These are phyloP conservation scores for Remersonia thermophila DNA, from an alignment of 2,329 filamentous ascomycete genomes.

Conservation along the genomic window DNA sequence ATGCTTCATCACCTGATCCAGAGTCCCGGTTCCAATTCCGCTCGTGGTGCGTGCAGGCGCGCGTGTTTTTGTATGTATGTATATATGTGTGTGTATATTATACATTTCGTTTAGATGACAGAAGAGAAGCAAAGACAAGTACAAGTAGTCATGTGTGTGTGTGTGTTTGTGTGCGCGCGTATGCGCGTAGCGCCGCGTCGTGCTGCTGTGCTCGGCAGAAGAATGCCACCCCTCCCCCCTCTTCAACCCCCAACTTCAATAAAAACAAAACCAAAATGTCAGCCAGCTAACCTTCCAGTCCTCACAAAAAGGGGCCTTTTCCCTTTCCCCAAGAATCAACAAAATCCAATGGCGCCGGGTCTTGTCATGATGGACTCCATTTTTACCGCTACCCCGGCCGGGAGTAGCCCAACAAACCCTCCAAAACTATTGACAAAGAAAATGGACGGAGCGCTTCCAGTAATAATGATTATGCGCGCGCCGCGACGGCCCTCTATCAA, in stretches of 20 bases:
- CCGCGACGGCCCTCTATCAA: too few relatives aligned
- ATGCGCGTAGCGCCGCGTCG: too few relatives aligned
- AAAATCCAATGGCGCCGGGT: not conserved
- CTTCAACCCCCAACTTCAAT: not conserved
- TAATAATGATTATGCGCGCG: too few relatives aligned
- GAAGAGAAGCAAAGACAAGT: slow-evolving; percentile 8
- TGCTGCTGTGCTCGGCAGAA: not conserved
- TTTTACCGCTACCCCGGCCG: not conserved
- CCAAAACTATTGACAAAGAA: too few relatives aligned
- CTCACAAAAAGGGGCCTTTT: not conserved
- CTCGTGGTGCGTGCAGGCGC: too few relatives aligned
- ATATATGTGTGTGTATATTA: slow-evolving; percentile 16
- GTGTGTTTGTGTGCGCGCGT: not conserved
- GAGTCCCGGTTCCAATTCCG: too few relatives aligned
- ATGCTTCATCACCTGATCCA: too few relatives aligned
- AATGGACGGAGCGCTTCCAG: too few relatives aligned
- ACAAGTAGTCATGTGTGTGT: slow-evolving; percentile 2
- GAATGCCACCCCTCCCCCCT: too few relatives aligned
- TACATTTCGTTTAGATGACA: slow-evolving; percentile 24
- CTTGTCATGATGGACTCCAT: not conserved
- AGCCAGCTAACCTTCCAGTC: too few relatives aligned
- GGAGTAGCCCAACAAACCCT: not conserved
- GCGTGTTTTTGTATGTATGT: too few relatives aligned
- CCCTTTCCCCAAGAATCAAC: not conserved
- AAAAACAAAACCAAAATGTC: slow-evolving; percentile 2